Base-by-base conservation (phyloP, 2,329 filamentous ascomycete species). In the Fusarium graminum region DNA sequence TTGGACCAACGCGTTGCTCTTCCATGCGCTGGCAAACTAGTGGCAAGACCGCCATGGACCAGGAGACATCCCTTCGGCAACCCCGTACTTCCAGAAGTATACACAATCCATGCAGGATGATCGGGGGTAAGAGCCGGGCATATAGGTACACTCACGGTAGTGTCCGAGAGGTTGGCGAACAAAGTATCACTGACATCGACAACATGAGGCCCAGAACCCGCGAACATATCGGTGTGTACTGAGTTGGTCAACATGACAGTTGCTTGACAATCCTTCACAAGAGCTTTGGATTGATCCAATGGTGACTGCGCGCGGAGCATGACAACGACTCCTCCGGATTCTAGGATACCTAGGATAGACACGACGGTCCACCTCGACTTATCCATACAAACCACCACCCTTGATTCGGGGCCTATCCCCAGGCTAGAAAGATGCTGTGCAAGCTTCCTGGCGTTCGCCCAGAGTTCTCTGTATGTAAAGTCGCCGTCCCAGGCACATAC, bases 11-110 rank as follows among this genome's bases (percentile, higher is more conserved):
- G 38, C 8, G 49, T 50, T 0, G 52, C 52, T 16, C 43, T 36
- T 13, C 52, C 52, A 7, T 54, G 52, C 6, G 52, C 47, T 14
- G 26, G 26, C 19, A 54, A 25, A 10, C 40, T 44, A 1, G 54
- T 53, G 12, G 42, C 47, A 7, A 54, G 2, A 1, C 43, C 52
- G 3, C 25, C 29, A 14, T 54, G 43, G 7, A 50, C 32, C 2
- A 54, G 2, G 12, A 54, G 30, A 22, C 49, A 44, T 13, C 52
- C 52, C 13, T 54, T 54, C 1, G 52, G 52, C 2, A 50, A 12
- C 5, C 52, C 52, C 10, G 52, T 54, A 16, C 43, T 50, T 50
- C 52, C 52, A 14, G 52, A 54, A 6, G 51, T 53, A 26, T 53
- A 53, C 2, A 53, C 51, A 0, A 53, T 16, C 51, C 51, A 53